phyloP scores from a whole-genome alignment of 1,139 yeast genomes.

The Blastobotrys indianensis region DNA sequence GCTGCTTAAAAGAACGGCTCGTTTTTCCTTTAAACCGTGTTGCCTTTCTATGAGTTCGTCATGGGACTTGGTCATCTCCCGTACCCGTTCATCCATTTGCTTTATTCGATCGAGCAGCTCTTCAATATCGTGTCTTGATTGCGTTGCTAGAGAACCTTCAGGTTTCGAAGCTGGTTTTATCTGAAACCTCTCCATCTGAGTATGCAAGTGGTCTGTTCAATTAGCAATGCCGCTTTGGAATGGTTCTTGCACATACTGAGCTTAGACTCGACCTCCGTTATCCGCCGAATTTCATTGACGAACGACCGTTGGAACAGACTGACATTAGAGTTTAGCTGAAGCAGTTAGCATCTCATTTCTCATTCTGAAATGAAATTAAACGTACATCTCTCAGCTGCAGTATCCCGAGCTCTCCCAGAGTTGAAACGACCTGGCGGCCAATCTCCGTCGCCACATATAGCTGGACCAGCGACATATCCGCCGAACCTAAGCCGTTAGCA shows the following conservation, averaged over 20 bases:
- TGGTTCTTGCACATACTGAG: constrained; percentile 3
- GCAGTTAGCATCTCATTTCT: constrained; percentile 15
- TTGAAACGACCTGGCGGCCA: constrained; percentile 81
- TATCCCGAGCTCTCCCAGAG: constrained; percentile 75
- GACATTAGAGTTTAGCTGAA: constrained; percentile 52
- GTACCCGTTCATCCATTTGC: constrained; percentile 53
- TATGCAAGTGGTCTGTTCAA: constrained; percentile 1
- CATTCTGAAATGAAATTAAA: constrained; percentile 1
- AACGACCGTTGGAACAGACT: constrained; percentile 86
- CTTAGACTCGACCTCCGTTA: constrained; percentile 48
- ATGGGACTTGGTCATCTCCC: constrained; percentile 51
- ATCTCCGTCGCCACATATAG: constrained; percentile 87
- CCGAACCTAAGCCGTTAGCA: constrained; percentile 48
- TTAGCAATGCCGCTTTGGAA: neutral
- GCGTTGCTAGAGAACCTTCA: constrained; percentile 29
- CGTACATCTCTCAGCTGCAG: constrained; percentile 78
- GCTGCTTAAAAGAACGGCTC: constrained; percentile 65
- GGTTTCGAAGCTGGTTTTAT: constrained; percentile 21
- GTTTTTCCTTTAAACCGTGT: constrained; percentile 53
- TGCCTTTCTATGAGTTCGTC: constrained; percentile 51
- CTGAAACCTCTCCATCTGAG: constrained; percentile 7
- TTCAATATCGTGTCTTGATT: constrained; percentile 65
- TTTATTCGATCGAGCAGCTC: constrained; percentile 65
- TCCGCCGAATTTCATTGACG: constrained; percentile 68
- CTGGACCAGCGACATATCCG: constrained; percentile 92